Evolutionary conservation across 2,329 filamentous ascomycete species (phyloP).

Genomic region (Metarhizium brunneum): DNA sequence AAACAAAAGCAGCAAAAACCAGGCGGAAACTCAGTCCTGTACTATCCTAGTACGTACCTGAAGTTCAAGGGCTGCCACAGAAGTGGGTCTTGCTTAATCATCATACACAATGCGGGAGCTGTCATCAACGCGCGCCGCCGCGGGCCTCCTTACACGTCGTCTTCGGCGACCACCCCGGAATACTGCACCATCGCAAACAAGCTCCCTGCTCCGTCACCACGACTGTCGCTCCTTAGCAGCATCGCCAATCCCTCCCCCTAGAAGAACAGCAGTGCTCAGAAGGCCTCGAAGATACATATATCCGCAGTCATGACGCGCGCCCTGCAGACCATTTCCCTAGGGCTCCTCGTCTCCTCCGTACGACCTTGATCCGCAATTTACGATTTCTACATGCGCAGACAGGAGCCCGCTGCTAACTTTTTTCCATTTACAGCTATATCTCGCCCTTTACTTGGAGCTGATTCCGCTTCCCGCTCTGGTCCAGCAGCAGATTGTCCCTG

Average conservation of each 20-base stretch:
- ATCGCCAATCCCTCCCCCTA: constrained; percentile 2
- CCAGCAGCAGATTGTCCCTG: constrained; percentile 76
- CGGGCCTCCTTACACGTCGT: constrained; percentile 4
- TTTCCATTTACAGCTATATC: constrained; percentile 63
- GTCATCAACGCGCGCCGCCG: constrained; percentile 2
- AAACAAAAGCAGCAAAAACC: too few relatives aligned
- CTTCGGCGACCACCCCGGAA: neutral
- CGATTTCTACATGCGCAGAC: constrained; percentile 10
- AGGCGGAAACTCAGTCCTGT: too few relatives aligned
- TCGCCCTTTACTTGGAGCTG: constrained; percentile 74
- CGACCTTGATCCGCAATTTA: constrained; percentile 15
- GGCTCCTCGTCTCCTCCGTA: constrained; percentile 82
- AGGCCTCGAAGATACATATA: neutral
- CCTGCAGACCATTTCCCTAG: constrained; percentile 82
- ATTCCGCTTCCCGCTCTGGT: constrained; percentile 70
- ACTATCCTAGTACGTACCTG: neutral
- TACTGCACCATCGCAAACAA: neutral
- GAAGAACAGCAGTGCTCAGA: too few relatives aligned
- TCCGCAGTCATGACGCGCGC: constrained; percentile 75
- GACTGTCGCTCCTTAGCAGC: constrained; percentile 8
- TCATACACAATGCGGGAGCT: neutral
- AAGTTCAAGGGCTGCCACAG: neutral
- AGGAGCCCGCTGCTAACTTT: neutral
- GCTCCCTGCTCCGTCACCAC: constrained; percentile 5
- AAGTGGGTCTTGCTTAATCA: constrained; percentile 6